Percentiles rank a stretch among this genome's conserved stretches.
phyloP scores from a whole-genome alignment of 495 filamentous ascomycete genomes.

The Saxophila tyrrhenica region DNA sequence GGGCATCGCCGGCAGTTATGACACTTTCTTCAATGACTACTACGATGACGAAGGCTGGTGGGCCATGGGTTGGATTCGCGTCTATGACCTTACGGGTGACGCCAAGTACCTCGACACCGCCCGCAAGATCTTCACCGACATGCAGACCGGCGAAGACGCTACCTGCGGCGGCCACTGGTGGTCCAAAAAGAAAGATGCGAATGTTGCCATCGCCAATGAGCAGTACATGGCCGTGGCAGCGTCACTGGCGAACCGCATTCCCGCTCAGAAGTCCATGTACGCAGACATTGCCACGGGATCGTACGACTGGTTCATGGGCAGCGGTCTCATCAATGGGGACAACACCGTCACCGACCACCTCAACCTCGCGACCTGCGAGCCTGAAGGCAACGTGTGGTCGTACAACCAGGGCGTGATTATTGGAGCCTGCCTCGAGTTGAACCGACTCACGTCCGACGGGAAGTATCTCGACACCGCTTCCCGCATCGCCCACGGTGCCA shows the following conservation, averaged over 20 bases:
- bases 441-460: slow-evolving; percentile 41
- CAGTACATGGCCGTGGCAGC: slow-evolving; percentile 60
- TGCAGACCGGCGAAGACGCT: slow-evolving; percentile 32
- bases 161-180: slow-evolving; percentile 58
- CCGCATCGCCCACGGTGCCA: slow-evolving; percentile 51
- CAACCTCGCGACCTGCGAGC: slow-evolving; percentile 39
- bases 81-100: slow-evolving; percentile 25
- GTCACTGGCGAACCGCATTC: slow-evolving; percentile 57
- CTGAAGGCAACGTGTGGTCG: slow-evolving; percentile 47
- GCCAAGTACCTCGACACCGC: slow-evolving; percentile 32
- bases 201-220: slow-evolving; percentile 67
- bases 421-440: slow-evolving; percentile 58
- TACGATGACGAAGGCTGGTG: slow-evolving; percentile 32
- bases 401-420: slow-evolving; percentile 78
- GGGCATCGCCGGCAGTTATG: slow-evolving; percentile 2
- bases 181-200: slow-evolving; percentile 27
- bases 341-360: slow-evolving; percentile 64
- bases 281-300: slow-evolving; percentile 42
- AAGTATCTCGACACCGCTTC: slow-evolving; percentile 44
- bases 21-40: slow-evolving; percentile 21
- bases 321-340: slow-evolving; percentile 55
- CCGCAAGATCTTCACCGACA: slow-evolving; percentile 48
- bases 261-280: slow-evolving; percentile 39
- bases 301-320: slow-evolving; percentile 59
- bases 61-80: slow-evolving; percentile 25